Conservation (phyloP, 75 land plant genomes). For the Larix kaempferi region DNA sequence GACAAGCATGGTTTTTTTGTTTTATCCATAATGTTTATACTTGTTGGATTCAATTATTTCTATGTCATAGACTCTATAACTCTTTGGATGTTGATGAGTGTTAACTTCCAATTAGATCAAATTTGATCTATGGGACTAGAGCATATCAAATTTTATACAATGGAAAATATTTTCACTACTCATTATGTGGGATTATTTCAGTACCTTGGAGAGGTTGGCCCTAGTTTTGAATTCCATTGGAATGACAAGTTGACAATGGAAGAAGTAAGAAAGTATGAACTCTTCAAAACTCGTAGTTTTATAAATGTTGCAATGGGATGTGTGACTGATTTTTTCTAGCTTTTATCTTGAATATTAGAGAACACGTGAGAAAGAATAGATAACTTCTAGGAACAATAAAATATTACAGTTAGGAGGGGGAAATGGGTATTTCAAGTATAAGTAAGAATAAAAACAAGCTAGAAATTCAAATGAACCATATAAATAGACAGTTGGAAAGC, state of each 20-base stretch:
- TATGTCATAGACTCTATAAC: not conserved
- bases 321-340: not conserved
- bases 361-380: not conserved
- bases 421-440: not conserved
- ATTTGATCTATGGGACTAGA: too few species aligned
- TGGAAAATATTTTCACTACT: not conserved
- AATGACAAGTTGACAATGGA: conserved; percentile 93
- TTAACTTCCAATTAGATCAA: too few species aligned
- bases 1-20: not conserved
- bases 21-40: not conserved
- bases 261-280: conserved; percentile 54
- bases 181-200: conserved; percentile 14
- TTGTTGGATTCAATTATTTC: not conserved
- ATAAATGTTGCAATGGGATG: not conserved
- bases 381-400: not conserved
- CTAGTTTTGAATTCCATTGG: conserved; percentile 75
- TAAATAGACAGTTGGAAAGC: not conserved
- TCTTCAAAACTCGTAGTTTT: not conserved
- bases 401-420: not conserved
- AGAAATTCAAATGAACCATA: not conserved
- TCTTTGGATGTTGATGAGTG: too few species aligned
- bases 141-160: not conserved
- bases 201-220: conserved; percentile 95
- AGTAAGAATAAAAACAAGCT: not conserved
- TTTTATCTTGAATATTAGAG: too few species aligned